Evolutionary conservation across 192 early-diverging fungal genomes (phyloP).

Genomic region (Linnemannia hyalina): DNA sequence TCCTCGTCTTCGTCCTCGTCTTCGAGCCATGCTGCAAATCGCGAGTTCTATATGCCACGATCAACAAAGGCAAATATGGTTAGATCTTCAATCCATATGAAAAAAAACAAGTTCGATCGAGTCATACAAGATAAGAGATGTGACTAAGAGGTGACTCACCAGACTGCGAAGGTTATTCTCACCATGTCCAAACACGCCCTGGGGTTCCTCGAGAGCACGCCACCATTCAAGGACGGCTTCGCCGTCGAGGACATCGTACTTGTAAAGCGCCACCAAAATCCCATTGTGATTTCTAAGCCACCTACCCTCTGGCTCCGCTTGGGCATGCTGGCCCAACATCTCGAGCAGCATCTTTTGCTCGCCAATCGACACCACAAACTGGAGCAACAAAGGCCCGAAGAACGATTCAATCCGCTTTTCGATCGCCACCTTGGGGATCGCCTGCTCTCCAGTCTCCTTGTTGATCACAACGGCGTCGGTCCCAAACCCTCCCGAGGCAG

Average conservation of each 20-base stretch:
- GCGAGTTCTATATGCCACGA: conserved; percentile 20
- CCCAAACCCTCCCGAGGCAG: conserved; percentile 24
- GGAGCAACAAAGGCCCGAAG: conserved; percentile 58
- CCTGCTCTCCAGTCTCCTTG: conserved; percentile 31
- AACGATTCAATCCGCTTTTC: conserved; percentile 54
- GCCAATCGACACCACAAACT: conserved; percentile 46
- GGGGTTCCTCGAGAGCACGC: conserved; percentile 31
- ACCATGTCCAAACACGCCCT: conserved; percentile 26
- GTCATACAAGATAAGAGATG: not conserved
- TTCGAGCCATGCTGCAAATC: conserved; percentile 60
- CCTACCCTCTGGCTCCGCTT: not conserved
- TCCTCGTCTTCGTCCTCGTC: conserved; percentile 54
- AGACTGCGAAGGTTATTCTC: conserved; percentile 27
- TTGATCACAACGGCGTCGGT: conserved; percentile 5
- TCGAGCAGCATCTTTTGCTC: conserved; percentile 53
- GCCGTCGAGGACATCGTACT: conserved; percentile 59
- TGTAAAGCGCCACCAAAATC: conserved; percentile 59
- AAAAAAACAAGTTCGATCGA: not conserved
- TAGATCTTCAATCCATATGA: not conserved
- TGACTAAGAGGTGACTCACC: conserved; percentile 16
- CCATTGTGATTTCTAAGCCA: conserved; percentile 54
- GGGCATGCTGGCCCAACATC: conserved; percentile 22
- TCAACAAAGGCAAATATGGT: not conserved
- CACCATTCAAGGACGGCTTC: conserved; percentile 64
- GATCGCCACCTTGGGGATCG: conserved; percentile 21